Percentiles rank a stretch among this genome's conserved stretches.
These are phyloP conservation scores for Alternaria tenuissima DNA, from an alignment of 2,329 filamentous ascomycete genomes.

Conservation along the genomic window DNA sequence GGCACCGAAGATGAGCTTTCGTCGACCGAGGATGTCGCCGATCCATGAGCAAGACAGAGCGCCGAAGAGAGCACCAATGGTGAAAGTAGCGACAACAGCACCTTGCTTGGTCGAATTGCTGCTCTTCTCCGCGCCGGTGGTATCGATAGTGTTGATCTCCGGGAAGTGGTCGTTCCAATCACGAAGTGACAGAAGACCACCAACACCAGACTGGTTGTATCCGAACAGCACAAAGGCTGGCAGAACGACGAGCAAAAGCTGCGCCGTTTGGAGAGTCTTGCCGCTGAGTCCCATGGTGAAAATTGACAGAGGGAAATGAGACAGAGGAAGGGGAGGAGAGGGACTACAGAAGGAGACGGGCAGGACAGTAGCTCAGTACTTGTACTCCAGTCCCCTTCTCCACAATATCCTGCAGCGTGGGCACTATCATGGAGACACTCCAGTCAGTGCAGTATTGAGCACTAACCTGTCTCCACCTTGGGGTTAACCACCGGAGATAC, in stretches of 20 bases:
- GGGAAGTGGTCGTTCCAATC: conserved; percentile 58
- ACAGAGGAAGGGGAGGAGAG: conserved; percentile 8
- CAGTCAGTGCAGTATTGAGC: conserved; percentile 11
- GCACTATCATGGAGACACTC: conserved; percentile 7
- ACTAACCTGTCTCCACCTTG: conserved; percentile 16
- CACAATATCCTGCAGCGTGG: conserved; percentile 32
- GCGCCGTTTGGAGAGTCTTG: conserved; percentile 39
- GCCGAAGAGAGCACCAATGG: conserved; percentile 58
- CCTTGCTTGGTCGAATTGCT: conserved; percentile 58
- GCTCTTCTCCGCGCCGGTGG: conserved; percentile 53
- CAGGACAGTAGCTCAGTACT: conserved; percentile 21
- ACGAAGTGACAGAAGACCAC: conserved; percentile 55
- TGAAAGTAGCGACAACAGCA: conserved; percentile 56
- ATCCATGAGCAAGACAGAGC: conserved; percentile 56
- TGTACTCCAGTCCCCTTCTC: conserved; percentile 28
- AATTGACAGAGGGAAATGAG: conserved; percentile 1
- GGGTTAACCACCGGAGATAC: conserved; percentile 18
- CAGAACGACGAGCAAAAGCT: conserved; percentile 50
- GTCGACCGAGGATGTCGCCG: conserved; percentile 57
- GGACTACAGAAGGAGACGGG: conserved; percentile 14
- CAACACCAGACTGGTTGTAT: conserved; percentile 62
- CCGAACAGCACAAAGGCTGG: conserved; percentile 60
- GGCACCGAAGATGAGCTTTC: conserved; percentile 55
- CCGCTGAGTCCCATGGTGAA: conserved; percentile 30
- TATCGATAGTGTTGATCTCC: conserved; percentile 58